Base-by-base conservation (phyloP, 306 rosid genomes). In the Hylodesmum podocarpum region DNA sequence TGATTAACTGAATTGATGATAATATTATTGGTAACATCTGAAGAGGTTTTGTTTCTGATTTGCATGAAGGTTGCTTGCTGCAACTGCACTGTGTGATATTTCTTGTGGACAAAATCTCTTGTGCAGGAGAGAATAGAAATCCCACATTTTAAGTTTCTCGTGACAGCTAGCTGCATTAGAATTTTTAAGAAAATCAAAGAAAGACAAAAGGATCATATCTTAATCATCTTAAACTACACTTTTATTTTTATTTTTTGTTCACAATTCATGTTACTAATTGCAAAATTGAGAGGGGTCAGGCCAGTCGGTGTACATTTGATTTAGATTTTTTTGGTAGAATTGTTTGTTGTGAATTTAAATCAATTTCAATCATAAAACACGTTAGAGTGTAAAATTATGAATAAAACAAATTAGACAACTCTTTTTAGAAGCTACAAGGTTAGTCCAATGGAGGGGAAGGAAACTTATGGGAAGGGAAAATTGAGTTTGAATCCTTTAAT, bases 341-440 rank as follows among this genome's bases (percentile, higher is more conserved):
- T 22, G 16, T 53, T 1, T 3, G 27, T 24, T n/a, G n/a, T n/a
- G n/a, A n/a, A 21, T 15, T 27, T 13, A 27, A 58, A 57, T 24
- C 6, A 57, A 57, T 15, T 11, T 10, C 7, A 54, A 54, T 3
- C 61, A 54, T 54, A 54, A 54, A 8, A 22, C 24, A 24, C 4
- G 8, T 9, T 54, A 54, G 13, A 21, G 31, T 22, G 62, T 22
- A 25, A 12, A 58, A 58, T 29, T 6, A 28, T 1, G 31, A 4
- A 5, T 18, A 15, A 43, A 41, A 54, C 68, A 31, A 55, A 24
- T 16, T 16, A 19, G 50, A 28, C 62, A 68, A 57, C n/a, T 18
- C 51, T 25, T 55, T 54, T 43, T 16, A n/a, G 62, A 55, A 59
- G 70, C 21, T 78, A n/a, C n/a, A n/a, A n/a, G n/a, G n/a, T n/a